A percentile compares a stretch with the other conserved stretches of the same genome.
These are phyloP conservation scores for Alternaria longipes DNA, from an alignment of 2,329 filamentous ascomycete species.

Conservation along the genomic window DNA sequence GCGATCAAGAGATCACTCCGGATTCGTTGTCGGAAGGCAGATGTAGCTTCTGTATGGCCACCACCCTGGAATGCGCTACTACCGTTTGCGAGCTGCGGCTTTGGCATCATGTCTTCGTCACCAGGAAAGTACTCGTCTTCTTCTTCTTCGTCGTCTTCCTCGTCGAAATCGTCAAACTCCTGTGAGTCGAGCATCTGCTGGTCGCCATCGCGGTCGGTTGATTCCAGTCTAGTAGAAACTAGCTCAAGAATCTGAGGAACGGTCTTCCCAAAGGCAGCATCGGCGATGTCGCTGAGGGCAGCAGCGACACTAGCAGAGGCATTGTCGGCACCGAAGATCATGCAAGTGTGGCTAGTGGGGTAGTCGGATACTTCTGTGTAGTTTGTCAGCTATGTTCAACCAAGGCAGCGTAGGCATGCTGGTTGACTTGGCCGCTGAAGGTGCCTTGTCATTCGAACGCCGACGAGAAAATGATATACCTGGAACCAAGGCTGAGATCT, in stretches of 20 bases:
- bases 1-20: conserved; percentile 68
- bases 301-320: conserved; percentile 54
- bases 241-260: conserved; percentile 61
- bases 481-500: conserved; percentile 52
- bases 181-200: conserved; percentile 54
- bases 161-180: conserved; percentile 42
- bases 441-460: background rate
- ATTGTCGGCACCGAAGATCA: conserved; percentile 63
- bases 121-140: conserved; percentile 47
- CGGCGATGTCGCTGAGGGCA: conserved; percentile 58
- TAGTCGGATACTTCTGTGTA: conserved; percentile 67
- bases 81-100: conserved; percentile 25
- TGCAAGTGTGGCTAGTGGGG: conserved; percentile 65
- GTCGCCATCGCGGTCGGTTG: conserved; percentile 54
- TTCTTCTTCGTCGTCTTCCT: conserved; percentile 48
- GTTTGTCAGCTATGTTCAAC: background rate
- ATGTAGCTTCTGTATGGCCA: conserved; percentile 33
- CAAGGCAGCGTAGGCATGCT: background rate
- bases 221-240: conserved; percentile 51
- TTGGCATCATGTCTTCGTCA: conserved; percentile 52
- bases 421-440: background rate
- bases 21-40: conserved; percentile 54
- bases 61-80: background rate
- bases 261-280: conserved; percentile 54
- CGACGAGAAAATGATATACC: conserved; percentile 27